Percentiles rank a stretch among this genome's conserved stretches.
These are phyloP conservation scores for Physocladia obscura DNA, from an alignment of 192 early-diverging fungal species.

Conservation along the genomic window DNA sequence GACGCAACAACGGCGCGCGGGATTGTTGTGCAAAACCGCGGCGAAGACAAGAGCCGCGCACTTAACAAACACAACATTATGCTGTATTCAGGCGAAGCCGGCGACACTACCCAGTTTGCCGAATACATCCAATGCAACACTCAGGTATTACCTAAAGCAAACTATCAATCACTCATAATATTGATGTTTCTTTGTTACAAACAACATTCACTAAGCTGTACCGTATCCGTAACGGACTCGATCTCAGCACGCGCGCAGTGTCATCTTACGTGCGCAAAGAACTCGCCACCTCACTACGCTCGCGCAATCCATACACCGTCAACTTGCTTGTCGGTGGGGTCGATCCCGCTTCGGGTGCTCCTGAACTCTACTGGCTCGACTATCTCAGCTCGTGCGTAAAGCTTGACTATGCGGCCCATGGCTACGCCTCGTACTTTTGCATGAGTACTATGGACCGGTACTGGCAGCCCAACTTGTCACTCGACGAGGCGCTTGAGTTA, in stretches of 20 bases:
- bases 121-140: constrained; percentile 95
- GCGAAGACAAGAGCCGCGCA: constrained; percentile 86
- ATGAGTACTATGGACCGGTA: constrained; percentile 91
- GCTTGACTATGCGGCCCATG: constrained; percentile 86
- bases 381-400: constrained; percentile 77
- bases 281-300: constrained; percentile 81
- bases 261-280: constrained; percentile 84
- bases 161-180: no score
- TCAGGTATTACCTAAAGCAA: constrained; percentile 75
- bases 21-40: constrained; percentile 89
- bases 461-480: constrained; percentile 74
- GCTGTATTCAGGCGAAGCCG: constrained; percentile 85
- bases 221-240: constrained; percentile 65
- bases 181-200: background rate
- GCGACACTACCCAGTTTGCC: constrained; percentile 90
- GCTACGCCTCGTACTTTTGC: constrained; percentile 88
- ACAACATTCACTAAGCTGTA: constrained; percentile 13
- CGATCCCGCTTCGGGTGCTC: constrained; percentile 68
- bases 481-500: constrained; percentile 83
- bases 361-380: constrained; percentile 91
- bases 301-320: constrained; percentile 81
- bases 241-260: constrained; percentile 73
- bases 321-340: constrained; percentile 87
- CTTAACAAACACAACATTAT: constrained; percentile 81
- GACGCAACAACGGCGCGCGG: constrained; percentile 75